phyloP scores from a whole-genome alignment of 192 early-diverging fungal species.

The Diversispora eburnea region DNA sequence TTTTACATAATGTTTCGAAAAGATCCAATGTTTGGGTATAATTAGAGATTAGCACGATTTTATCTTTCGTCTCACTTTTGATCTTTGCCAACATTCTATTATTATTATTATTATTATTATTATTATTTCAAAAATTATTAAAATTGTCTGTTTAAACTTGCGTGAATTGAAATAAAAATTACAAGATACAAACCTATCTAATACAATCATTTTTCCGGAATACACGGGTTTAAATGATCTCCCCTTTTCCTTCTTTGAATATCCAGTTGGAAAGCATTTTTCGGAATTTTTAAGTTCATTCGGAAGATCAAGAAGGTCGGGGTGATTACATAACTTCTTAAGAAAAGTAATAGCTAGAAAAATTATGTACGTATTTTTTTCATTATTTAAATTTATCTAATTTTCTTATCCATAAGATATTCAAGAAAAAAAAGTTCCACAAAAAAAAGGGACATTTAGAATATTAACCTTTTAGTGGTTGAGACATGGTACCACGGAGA shows the following conservation, averaged over 20 bases:
- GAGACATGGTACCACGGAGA: constrained; percentile 68
- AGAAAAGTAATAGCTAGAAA: constrained; percentile 75
- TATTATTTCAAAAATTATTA: too few species aligned
- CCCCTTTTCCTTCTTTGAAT: constrained; percentile 40
- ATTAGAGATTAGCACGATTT: constrained; percentile 97
- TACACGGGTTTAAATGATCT: constrained; percentile 53
- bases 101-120: not conserved
- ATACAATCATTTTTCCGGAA: constrained; percentile 89
- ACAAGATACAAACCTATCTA: constrained; percentile 49
- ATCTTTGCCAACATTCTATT: constrained; percentile 69
- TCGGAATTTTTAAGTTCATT: constrained; percentile 59
- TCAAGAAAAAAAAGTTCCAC: not conserved
- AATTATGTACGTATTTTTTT: not conserved
- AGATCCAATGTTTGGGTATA: constrained; percentile 98
- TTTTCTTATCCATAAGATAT: too few species aligned
- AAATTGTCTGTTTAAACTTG: too few species aligned
- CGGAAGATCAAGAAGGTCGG: constrained; percentile 75
- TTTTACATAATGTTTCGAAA: constrained; percentile 84
- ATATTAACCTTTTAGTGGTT: constrained; percentile 68
- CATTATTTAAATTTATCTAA: too few species aligned
- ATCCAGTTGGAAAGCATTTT: constrained; percentile 50
- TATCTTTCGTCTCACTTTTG: constrained; percentile 71
- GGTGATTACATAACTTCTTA: constrained; percentile 98
- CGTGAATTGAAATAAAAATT: not conserved
- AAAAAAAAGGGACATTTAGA: not conserved